phyloP scores from a whole-genome alignment of 176 grass and related monocot genomes.

The Hordeum marinum region DNA sequence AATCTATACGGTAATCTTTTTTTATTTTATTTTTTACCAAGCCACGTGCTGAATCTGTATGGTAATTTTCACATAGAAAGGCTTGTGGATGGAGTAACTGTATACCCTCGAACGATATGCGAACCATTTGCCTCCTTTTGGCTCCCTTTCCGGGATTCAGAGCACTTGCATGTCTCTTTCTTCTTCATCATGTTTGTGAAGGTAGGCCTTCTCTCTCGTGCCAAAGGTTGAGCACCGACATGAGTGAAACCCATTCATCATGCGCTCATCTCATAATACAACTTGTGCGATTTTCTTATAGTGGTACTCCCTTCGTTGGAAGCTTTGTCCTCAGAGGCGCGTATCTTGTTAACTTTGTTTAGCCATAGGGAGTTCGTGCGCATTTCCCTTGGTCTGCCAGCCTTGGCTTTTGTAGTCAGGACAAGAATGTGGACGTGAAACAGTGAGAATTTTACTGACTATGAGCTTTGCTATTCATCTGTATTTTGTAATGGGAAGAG shows the following conservation, averaged over 20 bases:
- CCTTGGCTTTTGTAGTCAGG: background rate
- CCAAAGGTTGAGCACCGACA: background rate
- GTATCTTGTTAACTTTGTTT: background rate
- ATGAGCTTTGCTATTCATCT: background rate
- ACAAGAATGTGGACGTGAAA: background rate
- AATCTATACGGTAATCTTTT: too few species aligned
- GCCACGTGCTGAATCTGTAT: too few species aligned
- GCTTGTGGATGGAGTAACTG: too few species aligned
- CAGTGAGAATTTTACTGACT: too few species aligned
- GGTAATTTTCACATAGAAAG: too few species aligned
- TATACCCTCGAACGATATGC: too few species aligned
- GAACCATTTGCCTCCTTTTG: constrained; percentile 7
- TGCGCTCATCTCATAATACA: background rate
- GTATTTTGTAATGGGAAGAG: too few species aligned
- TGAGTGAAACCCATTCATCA: too few species aligned
- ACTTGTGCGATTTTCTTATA: background rate
- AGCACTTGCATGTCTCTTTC: constrained; percentile 27
- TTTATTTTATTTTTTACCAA: too few species aligned
- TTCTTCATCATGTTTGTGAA: constrained; percentile 17
- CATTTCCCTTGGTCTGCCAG: background rate
- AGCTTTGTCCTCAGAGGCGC: background rate
- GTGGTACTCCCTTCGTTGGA: background rate
- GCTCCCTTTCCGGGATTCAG: constrained; percentile 28
- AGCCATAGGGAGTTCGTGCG: background rate
- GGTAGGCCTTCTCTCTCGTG: constrained; percentile 5